Evolutionary conservation across 2,329 filamentous ascomycete genomes (phyloP).

Genomic region (Ophiostoma montium): DNA sequence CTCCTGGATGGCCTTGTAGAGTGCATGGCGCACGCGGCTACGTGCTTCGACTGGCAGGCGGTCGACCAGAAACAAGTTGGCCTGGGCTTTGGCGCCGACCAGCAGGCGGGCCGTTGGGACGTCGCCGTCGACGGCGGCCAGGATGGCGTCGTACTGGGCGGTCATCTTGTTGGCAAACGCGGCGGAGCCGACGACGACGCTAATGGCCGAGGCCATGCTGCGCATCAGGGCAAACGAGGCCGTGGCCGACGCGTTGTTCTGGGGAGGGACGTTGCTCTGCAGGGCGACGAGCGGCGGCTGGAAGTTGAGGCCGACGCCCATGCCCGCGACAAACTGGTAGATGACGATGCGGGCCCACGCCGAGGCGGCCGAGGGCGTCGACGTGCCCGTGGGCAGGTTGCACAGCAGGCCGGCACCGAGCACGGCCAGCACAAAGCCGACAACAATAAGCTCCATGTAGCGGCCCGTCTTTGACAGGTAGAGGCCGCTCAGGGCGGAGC

Average conservation of each 20-base stretch:
- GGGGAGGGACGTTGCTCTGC: constrained; percentile 40
- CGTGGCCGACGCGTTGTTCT: constrained; percentile 46
- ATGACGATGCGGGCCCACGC: constrained; percentile 27
- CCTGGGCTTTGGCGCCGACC: constrained; percentile 11
- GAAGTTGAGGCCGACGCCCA: constrained; percentile 44
- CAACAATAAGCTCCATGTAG: constrained; percentile 37
- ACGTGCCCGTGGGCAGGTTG: constrained; percentile 27
- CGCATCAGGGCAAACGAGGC: constrained; percentile 43
- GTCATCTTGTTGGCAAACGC: constrained; percentile 13
- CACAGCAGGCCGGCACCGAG: constrained; percentile 42
- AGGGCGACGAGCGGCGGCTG: constrained; percentile 46
- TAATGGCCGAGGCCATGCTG: constrained; percentile 23
- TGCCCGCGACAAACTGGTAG: constrained; percentile 40
- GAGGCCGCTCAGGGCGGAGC: constrained; percentile 24
- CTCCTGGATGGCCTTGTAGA: constrained; percentile 32
- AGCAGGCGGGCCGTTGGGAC: background rate
- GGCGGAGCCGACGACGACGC: constrained; percentile 11
- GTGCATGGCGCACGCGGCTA: constrained; percentile 30
- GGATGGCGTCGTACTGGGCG: constrained; percentile 4
- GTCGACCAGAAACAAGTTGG: constrained; percentile 29
- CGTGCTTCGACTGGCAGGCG: constrained; percentile 29
- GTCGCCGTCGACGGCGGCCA: constrained; percentile 6
- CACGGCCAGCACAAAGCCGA: constrained; percentile 35
- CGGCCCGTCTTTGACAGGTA: constrained; percentile 17
- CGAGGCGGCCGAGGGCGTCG: constrained; percentile 23